A percentile compares a stretch with the other conserved stretches of the same genome.
phyloP scores from a whole-genome alignment of 2,329 filamentous ascomycete species.

The Botrytis galanthina region DNA sequence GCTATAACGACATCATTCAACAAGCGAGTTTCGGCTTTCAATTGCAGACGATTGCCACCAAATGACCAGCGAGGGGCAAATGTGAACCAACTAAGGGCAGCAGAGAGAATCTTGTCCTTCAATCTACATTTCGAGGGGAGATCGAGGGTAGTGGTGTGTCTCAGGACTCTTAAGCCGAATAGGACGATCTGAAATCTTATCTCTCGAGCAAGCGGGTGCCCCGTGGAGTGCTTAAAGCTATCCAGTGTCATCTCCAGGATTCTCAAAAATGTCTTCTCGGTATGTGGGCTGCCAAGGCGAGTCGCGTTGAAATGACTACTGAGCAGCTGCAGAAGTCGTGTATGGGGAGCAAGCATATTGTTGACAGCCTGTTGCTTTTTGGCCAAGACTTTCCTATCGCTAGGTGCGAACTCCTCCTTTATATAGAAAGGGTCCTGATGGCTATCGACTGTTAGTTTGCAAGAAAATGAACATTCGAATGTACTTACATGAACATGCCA shows the following conservation, averaged over 20 bases:
- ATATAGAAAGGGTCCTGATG: conserved; percentile 86
- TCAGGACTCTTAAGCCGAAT: conserved; percentile 76
- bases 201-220: conserved; percentile 86
- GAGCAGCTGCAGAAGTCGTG: conserved; percentile 82
- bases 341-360: conserved; percentile 81
- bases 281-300: conserved; percentile 77
- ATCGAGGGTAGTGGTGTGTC: conserved; percentile 66
- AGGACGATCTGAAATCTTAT: conserved; percentile 86
- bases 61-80: conserved; percentile 87
- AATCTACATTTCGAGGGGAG: conserved; percentile 70
- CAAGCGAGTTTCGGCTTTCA: conserved; percentile 87
- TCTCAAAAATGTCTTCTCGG: conserved; percentile 77
- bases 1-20: conserved; percentile 70
- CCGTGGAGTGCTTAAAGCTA: conserved; percentile 65
- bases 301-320: conserved; percentile 93
- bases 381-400: conserved; percentile 71
- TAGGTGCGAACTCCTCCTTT: conserved; percentile 89
- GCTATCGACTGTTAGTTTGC: conserved; percentile 42
- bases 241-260: conserved; percentile 77
- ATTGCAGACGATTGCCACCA: conserved; percentile 86
- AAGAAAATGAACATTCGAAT: background rate
- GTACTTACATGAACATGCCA: conserved; percentile 58
- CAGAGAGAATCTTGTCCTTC: conserved; percentile 85
- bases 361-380: conserved; percentile 77
- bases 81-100: conserved; percentile 85